Evolutionary conservation across 2,329 filamentous ascomycete species (phyloP), one percentile per base, ranked within the genome.

Genomic region (Elsinoe fawcettii): DNA sequence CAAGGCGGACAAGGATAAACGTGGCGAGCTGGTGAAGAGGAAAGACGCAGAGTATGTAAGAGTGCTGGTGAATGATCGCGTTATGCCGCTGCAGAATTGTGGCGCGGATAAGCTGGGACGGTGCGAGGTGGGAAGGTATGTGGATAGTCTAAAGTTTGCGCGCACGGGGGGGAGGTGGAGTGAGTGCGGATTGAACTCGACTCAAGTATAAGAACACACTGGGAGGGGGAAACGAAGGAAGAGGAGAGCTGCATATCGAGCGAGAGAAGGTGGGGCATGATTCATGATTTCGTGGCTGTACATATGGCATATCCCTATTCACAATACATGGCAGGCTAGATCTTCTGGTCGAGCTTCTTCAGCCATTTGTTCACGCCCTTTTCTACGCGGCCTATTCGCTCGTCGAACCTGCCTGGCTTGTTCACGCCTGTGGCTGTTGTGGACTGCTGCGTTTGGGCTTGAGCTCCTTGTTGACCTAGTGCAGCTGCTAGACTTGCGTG

Each of bases 51-150:
- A 93, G 69, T 75, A 86, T 55, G 88, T 96, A 9, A 80, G 91
- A 36, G 77, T 95, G 3, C 72, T 96, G 59, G 75, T 96, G 34
- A 96, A 96, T 71, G 90, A 95, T 66, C 80, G 88, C 22, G 88
- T 96, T 1, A 76, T 91, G 59, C 82, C 84, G 9, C 71, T 95
- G 57, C 74, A 80, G 62, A 83, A 79, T 51, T 96, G 91, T 70
- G 78, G 77, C 9, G 84, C 78, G 2, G 90, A 96, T 70, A 65
- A 70, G 51, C 70, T 85, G 54, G 90, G 90, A 1, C 77, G 87
- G 27, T 96, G 91, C 69, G 79, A 68, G 23, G 68, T 95, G 60
- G 74, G 75, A 60, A 79, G 77, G 9, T 96, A 92, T 71, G 79
- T 96, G 12, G 74, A 87, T 27, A 88, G 87, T 61, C 73, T 95